A percentile compares a stretch with the other conserved stretches of the same genome.
These are phyloP conservation scores for Sclerotinia sclerotiorum DNA, from an alignment of 2,329 filamentous ascomycete genomes.

Conservation along the genomic window DNA sequence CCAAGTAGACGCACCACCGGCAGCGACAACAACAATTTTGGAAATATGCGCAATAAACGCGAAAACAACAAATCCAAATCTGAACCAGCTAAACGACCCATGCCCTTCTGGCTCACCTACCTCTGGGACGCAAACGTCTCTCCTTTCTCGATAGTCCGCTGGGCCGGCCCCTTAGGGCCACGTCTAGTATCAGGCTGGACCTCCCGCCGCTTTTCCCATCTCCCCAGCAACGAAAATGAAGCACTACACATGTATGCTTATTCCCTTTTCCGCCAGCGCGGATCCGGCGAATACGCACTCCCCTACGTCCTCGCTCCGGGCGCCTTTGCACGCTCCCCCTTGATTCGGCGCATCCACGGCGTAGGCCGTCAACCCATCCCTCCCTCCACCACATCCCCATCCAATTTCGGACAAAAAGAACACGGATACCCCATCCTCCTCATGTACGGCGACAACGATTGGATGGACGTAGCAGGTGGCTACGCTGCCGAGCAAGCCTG, in stretches of 20 bases:
- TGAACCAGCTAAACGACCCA: conserved; percentile 48
- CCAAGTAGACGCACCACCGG: conserved; percentile 29
- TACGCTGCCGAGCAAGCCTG: conserved; percentile 78
- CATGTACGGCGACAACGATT: conserved; percentile 97
- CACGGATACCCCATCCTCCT: conserved; percentile 81
- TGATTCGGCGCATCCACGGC: conserved; percentile 83
- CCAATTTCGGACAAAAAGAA: conserved; percentile 32
- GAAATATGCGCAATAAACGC: conserved; percentile 49
- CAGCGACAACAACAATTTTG: conserved; percentile 51
- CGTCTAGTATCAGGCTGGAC: conserved; percentile 95
- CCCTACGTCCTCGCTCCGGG: conserved; percentile 92
- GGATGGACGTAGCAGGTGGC: conserved; percentile 95
- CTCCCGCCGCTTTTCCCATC: conserved; percentile 83
- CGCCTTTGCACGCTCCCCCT: conserved; percentile 82
- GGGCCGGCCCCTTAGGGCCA: conserved; percentile 85
- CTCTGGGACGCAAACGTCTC: conserved; percentile 98
- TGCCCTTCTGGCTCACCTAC: conserved; percentile 86
- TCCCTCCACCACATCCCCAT: conserved; percentile 13
- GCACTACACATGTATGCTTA: conserved; percentile 93
- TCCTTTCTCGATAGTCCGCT: conserved; percentile 86
- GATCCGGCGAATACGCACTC: conserved; percentile 90
- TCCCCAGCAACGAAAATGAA: conserved; percentile 76
- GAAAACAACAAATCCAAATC: conserved; percentile 40
- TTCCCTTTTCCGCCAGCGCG: conserved; percentile 86
- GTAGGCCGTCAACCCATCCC: conserved; percentile 70